Evolutionary conservation across 2,329 filamentous ascomycete species (phyloP).

Genomic region (Calonectria naviculata): DNA sequence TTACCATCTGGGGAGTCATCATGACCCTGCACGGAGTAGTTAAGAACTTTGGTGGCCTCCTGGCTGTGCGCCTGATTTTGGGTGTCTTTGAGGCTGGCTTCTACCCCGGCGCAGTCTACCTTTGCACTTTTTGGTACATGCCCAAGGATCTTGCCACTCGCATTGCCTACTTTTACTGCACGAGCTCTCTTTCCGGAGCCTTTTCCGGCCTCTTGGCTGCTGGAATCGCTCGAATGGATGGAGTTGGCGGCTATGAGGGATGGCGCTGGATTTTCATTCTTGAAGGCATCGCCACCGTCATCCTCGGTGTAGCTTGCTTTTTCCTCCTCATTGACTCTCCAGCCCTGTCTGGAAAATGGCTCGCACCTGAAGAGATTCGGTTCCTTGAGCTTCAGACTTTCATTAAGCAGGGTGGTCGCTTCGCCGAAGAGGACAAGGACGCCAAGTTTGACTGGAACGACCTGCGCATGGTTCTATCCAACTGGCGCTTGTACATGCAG

Average conservation of each 20-base stretch:
- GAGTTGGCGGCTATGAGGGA: constrained; percentile 60
- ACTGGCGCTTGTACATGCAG: constrained; percentile 41
- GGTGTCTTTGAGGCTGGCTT: constrained; percentile 50
- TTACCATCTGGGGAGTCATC: constrained; percentile 58
- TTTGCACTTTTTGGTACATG: constrained; percentile 45
- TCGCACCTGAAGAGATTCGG: constrained; percentile 48
- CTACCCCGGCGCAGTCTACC: constrained; percentile 43
- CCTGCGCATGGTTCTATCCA: constrained; percentile 35
- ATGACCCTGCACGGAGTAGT: constrained; percentile 42
- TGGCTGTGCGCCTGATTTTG: constrained; percentile 40
- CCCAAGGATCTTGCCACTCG: constrained; percentile 39
- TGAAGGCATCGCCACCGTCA: constrained; percentile 65
- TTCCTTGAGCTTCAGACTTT: constrained; percentile 42
- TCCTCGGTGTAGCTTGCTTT: constrained; percentile 50
- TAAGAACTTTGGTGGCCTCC: constrained; percentile 40
- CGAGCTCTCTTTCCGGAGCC: constrained; percentile 54
- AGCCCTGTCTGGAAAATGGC: constrained; percentile 45
- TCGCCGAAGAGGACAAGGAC: constrained; percentile 26
- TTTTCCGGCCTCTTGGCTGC: constrained; percentile 51
- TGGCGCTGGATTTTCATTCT: constrained; percentile 70
- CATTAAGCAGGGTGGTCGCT: constrained; percentile 43
- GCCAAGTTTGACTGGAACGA: constrained; percentile 38
- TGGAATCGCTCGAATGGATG: constrained; percentile 35
- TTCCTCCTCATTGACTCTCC: constrained; percentile 58
- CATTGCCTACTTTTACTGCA: constrained; percentile 42